Percentiles rank a stretch among this genome's conserved stretches.
Conservation (phyloP, 2,329 filamentous ascomycete species). For the Lithohypha guttulata region DNA sequence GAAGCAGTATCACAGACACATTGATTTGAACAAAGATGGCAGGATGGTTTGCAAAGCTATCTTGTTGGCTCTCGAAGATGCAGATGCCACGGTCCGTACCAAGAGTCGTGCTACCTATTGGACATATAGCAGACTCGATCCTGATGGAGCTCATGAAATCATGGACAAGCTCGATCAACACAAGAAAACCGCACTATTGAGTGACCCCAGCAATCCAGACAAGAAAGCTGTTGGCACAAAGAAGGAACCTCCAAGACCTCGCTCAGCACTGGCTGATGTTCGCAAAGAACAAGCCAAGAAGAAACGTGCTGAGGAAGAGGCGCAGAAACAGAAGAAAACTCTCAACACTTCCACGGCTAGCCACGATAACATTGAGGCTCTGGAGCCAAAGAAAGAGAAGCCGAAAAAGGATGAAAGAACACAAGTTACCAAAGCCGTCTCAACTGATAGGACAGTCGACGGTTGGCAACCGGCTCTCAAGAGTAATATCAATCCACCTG, state of each 20-base stretch:
- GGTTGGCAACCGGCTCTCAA: background rate
- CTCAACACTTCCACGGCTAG: conserved; percentile 2
- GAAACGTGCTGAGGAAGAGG: conserved; percentile 8
- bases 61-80: conserved; percentile 76
- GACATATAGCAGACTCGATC: conserved; percentile 69
- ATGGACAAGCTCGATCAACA: conserved; percentile 68
- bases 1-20: conserved; percentile 61
- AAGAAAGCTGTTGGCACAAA: conserved; percentile 22
- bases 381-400: conserved; percentile 3
- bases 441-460: background rate
- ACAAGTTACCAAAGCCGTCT: background rate
- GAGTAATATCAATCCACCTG: background rate
- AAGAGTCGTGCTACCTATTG: conserved; percentile 78
- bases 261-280: conserved; percentile 19
- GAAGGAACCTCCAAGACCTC: conserved; percentile 14
- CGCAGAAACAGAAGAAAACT: conserved; percentile 4
- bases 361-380: conserved; percentile 6
- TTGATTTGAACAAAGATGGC: conserved; percentile 75
- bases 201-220: conserved; percentile 64
- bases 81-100: conserved; percentile 83
- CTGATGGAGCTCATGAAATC: conserved; percentile 68
- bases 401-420: conserved; percentile 7
- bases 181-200: conserved; percentile 68
- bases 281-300: conserved; percentile 10
- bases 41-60: conserved; percentile 80